Base-by-base conservation (phyloP, 192 early-diverging fungal genomes). In the Gonapodya sp. region DNA sequence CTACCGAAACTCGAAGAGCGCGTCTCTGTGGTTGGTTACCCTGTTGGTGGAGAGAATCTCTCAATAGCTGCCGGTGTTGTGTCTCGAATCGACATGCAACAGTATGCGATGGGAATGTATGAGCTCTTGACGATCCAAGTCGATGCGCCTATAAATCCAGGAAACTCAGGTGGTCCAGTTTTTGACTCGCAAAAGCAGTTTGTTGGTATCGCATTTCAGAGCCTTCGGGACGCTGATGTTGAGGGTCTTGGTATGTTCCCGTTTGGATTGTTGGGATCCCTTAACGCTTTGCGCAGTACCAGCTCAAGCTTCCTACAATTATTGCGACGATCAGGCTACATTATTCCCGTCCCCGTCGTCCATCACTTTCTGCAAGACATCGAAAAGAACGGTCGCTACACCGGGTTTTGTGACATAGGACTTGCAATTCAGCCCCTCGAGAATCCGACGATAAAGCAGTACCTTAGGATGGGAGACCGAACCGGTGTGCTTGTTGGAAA, bases 371-470 rank as follows among this genome's bases (percentile, higher is more conserved):
- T 77, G 18, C 30, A 31, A 34, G 75, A 77, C 75, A 18, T 77
- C 31, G 75, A 18, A 33, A 18, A 34, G 30, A 18, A 77, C 31
- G 75, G 75, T 2, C 30, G 31, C 75, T 77, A 77, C 75, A 77
- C 75, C 75, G 75, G 75, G 8, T 77, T 77, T 33, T 34, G 30
- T 18, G 34, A 34, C 75, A 18, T 77, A 16, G 34, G 18, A 2
- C 2, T 77, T 14, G 2, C 18, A 8, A 77, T 34, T 33, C 75
- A 77, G 31, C 34, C 75, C 30, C 75, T 77, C 75, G 75, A 77
- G 75, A 77, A 77, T 33, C 75, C 75, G 8, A 77, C 75, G 75
- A 14, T 77, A 8, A 77, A 77, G 75, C 18, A 77, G 75, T 77
- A 16, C 75, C 75, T 77, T 14, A 34, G 31, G 30, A 34, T 77